These are phyloP conservation scores for Salix exigua DNA, from an alignment of 345 rosid genomes.

Conservation along the genomic window DNA sequence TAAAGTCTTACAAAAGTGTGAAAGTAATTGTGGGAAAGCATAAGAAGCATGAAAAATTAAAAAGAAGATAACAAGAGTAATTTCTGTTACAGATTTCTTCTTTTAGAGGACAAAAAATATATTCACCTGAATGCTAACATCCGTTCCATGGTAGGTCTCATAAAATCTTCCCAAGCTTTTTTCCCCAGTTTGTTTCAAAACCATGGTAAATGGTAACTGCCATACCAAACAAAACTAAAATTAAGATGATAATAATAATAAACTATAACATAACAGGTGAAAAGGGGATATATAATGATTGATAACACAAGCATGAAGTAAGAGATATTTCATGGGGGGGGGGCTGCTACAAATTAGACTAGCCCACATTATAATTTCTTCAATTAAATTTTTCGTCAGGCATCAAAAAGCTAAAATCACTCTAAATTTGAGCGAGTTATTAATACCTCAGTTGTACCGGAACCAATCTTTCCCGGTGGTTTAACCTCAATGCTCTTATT, in stretches of 20 bases:
- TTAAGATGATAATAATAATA: not conserved
- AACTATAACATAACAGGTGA: not conserved
- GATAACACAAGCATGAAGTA: too few relatives aligned
- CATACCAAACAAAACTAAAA: not conserved
- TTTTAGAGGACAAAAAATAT: not conserved
- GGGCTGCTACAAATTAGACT: not conserved
- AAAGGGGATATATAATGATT: too few relatives aligned
- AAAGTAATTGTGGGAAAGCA: not conserved
- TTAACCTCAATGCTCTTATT: slow-evolving; percentile 55
- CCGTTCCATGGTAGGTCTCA: not conserved
- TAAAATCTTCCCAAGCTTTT: not conserved
- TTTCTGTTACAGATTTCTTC: not conserved
- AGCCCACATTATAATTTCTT: not conserved
- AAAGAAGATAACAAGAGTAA: not conserved
- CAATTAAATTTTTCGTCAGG: not conserved
- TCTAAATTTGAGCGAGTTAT: not conserved
- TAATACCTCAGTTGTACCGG: slow-evolving; percentile 88
- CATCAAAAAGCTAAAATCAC: not conserved
- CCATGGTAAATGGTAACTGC: slow-evolving; percentile 6
- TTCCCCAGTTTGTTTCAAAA: slow-evolving; percentile 5
- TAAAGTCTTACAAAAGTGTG: not conserved
- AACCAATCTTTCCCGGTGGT: slow-evolving; percentile 62
- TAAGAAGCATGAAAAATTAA: not conserved
- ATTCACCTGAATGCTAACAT: too few relatives aligned
- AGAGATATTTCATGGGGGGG: not conserved